Evolutionary conservation across 1,139 yeast genomes (phyloP), one percentile per base, ranked within the genome.

Genomic region (Suhomyces chickasaworum): DNA sequence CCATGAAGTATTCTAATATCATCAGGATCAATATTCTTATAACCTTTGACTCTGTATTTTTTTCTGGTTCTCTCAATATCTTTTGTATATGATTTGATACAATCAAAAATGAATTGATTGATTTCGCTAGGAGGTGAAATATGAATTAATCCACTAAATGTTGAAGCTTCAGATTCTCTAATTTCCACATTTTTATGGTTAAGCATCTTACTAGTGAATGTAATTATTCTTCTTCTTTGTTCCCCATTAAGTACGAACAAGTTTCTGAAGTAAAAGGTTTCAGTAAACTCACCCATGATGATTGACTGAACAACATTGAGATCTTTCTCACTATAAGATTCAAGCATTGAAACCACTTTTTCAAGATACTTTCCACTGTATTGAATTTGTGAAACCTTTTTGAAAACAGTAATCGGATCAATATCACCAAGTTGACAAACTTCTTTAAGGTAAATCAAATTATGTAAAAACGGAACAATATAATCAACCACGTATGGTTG

Each of bases 121-220:
- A 83, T 78, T 44, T 84, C 88, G 9, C 70, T 65, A 1, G 78
- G 77, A 1, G 89, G 81, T n/a, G 88, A 78, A 50, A 89, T 83
- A 57, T 93, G 90, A 38, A 93, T 79, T 53, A 93, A 79, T 7
- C 95, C 93, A 0, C 96, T 80, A 23, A 95, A 72, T 0, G 93
- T 87, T 7, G 76, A 75, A 0, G 96, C 83, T 1, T 95, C 90
- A 4, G 83, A 73, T 47, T 83, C 88, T 48, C 99, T 75, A 1
- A 93, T 88, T 50, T 89, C 95, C 16, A 86, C 75, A 67, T 64
- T 81, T 77, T 80, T 77, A 60, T 86, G 88, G 50, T 78, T 79
- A 41, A 91, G 65, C 57, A 81, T 69, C 3, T 70, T 64, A 27
- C 78, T 75, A 2, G 87, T 81, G 42, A 81, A 71, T 3, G 71